Conservation (phyloP, 2,329 filamentous ascomycete genomes). For the Cryphonectria radicalis region DNA sequence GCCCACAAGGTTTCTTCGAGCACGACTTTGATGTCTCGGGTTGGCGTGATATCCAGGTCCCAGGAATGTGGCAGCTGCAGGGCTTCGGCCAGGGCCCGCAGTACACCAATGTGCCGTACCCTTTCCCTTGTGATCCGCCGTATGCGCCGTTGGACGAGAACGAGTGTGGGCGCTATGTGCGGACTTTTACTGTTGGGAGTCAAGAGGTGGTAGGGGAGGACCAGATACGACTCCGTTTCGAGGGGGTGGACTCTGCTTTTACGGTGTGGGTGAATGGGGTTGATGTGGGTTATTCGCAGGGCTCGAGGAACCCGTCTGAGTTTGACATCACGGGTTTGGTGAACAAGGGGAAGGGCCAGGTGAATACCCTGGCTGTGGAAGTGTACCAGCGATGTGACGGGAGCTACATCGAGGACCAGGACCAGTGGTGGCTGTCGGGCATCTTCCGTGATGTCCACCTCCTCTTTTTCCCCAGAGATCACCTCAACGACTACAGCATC, state of each 20-base stretch:
- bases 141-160: slow-evolving; percentile 67
- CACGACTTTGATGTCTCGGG: slow-evolving; percentile 41
- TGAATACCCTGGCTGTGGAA: slow-evolving; percentile 65
- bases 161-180: slow-evolving; percentile 65
- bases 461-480: slow-evolving; percentile 54
- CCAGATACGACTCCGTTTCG: slow-evolving; percentile 71
- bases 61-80: slow-evolving; percentile 73
- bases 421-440: slow-evolving; percentile 64
- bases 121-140: slow-evolving; percentile 70
- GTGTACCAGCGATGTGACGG: slow-evolving; percentile 77
- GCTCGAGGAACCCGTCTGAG: slow-evolving; percentile 72
- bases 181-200: slow-evolving; percentile 54
- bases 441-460: slow-evolving; percentile 67
- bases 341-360: slow-evolving; percentile 38
- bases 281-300: slow-evolving; percentile 73
- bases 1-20: slow-evolving; percentile 49
- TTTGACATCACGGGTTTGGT: slow-evolving; percentile 69
- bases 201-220: slow-evolving; percentile 37
- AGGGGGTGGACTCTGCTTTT: slow-evolving; percentile 75
- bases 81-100: slow-evolving; percentile 67
- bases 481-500: slow-evolving; percentile 62
- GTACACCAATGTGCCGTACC: slow-evolving; percentile 72
- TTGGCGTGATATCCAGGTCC: slow-evolving; percentile 58
- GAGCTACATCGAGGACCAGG: slow-evolving; percentile 71
- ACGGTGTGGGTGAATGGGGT: slow-evolving; percentile 72